Conservation (phyloP, 306 rosid species). For the Herpetospermum pedunculosum region DNA sequence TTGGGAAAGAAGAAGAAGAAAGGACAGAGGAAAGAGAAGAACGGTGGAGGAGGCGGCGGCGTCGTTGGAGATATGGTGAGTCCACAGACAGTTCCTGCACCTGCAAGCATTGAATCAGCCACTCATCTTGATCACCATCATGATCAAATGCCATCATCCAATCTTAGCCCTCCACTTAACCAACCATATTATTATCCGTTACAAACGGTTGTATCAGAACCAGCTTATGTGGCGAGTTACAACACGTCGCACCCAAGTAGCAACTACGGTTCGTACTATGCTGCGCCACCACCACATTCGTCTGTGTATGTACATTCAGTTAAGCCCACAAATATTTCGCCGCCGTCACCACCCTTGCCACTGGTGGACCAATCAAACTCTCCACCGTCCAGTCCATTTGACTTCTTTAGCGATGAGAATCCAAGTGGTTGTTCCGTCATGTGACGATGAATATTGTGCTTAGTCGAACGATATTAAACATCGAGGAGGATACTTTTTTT, state of each 20-base stretch:
- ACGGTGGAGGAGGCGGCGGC: background rate
- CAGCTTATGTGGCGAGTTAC: constrained; percentile 22
- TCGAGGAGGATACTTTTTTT: background rate
- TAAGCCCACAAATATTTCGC: background rate
- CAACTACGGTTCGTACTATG: constrained; percentile 32
- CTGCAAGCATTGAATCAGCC: constrained; percentile 21
- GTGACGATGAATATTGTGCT: constrained; percentile 11
- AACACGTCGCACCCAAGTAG: constrained; percentile 29
- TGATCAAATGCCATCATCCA: constrained; percentile 19
- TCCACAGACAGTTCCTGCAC: constrained; percentile 12
- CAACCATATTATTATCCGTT: constrained; percentile 20
- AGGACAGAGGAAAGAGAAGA: constrained; percentile 28
- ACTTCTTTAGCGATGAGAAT: constrained; percentile 67
- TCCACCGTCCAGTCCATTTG: constrained; percentile 32
- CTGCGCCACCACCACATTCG: constrained; percentile 28
- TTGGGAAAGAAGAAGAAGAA: constrained; percentile 35
- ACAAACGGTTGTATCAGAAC: constrained; percentile 18
- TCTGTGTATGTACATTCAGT: constrained; percentile 13
- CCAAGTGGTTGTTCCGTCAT: constrained; percentile 58
- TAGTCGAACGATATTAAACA: constrained; percentile 4
- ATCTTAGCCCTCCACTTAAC: constrained; percentile 30
- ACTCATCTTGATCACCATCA: constrained; percentile 3
- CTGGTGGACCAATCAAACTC: constrained; percentile 4
- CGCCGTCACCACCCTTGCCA: background rate
- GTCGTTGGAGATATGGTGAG: background rate